A percentile compares a stretch with the other conserved stretches of the same genome.
Evolutionary conservation across 75 land plant genomes (phyloP).

Genomic region (Cryptomeria japonica): DNA sequence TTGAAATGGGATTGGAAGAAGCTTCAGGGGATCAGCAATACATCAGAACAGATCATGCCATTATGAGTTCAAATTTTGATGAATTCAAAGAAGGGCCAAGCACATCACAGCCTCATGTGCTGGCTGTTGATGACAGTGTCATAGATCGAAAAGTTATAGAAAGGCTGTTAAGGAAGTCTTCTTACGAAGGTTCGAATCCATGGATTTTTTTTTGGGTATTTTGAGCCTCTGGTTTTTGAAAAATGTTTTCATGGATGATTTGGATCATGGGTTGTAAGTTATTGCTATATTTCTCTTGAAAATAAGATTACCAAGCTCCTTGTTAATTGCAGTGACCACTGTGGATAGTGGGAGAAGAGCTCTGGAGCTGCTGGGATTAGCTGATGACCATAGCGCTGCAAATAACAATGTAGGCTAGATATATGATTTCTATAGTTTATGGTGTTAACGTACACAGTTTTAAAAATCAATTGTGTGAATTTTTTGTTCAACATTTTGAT

Average conservation of each 20-base stretch:
- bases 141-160: conserved; percentile 72
- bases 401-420: not conserved
- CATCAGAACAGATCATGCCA: not conserved
- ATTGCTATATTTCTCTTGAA: not conserved
- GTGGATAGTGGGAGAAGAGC: conserved; percentile 64
- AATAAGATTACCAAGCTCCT: too few relatives aligned
- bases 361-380: conserved; percentile 50
- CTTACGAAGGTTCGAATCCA: conserved; percentile 49
- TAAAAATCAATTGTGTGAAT: too few relatives aligned
- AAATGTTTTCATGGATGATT: too few relatives aligned
- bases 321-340: conserved; percentile 41
- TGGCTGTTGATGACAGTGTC: conserved; percentile 76
- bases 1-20: not conserved
- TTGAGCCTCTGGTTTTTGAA: too few relatives aligned
- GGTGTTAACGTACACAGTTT: too few relatives aligned
- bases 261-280: too few relatives aligned
- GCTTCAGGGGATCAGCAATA: not conserved
- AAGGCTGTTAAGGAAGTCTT: conserved; percentile 48
- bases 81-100: not conserved
- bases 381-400: conserved; percentile 7
- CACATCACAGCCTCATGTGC: conserved; percentile 40
- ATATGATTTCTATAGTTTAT: too few relatives aligned
- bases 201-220: not conserved
- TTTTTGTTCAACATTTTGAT: too few relatives aligned
- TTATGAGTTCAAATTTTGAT: not conserved